phyloP scores from a whole-genome alignment of 768 basidiomycete species.

The Collybia sordida region DNA sequence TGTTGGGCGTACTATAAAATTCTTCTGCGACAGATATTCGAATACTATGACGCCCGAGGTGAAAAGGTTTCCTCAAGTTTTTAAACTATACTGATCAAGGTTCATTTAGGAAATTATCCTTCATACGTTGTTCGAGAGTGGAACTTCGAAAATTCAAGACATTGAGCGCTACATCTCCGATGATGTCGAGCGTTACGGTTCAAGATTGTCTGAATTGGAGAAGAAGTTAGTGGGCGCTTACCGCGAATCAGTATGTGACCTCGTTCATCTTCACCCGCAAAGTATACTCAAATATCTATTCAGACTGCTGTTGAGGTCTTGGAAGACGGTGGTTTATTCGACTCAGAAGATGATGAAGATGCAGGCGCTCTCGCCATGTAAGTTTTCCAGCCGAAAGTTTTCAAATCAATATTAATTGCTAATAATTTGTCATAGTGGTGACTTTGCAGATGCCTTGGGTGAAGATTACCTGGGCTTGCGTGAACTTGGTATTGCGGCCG shows the following conservation, averaged over 20 bases:
- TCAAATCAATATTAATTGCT: background rate
- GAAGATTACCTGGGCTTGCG: conserved; percentile 92
- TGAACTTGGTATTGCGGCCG: conserved; percentile 85
- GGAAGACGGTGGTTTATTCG: conserved; percentile 66
- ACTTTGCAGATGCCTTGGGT: conserved; percentile 84
- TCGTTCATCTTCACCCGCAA: background rate
- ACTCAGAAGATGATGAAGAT: conserved; percentile 52
- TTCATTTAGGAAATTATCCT: conserved; percentile 83
- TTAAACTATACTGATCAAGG: background rate
- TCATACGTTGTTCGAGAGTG: conserved; percentile 89
- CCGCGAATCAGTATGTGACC: conserved; percentile 68
- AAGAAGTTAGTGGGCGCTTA: conserved; percentile 86
- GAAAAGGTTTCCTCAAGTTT: conserved; percentile 14
- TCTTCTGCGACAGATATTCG: conserved; percentile 78
- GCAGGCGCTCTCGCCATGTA: conserved; percentile 65
- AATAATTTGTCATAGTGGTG: conserved; percentile 52
- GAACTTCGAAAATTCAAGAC: conserved; percentile 72
- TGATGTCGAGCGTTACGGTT: conserved; percentile 81
- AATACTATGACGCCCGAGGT: conserved; percentile 86
- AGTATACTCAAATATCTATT: conserved; percentile 1
- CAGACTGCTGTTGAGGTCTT: conserved; percentile 48
- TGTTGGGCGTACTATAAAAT: conserved; percentile 83
- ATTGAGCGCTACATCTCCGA: conserved; percentile 88
- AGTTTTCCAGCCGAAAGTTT: conserved; percentile 2
- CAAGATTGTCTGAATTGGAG: conserved; percentile 74